Base-by-base conservation (phyloP, 805 yeast species). In the Candida fluviatilis region DNA sequence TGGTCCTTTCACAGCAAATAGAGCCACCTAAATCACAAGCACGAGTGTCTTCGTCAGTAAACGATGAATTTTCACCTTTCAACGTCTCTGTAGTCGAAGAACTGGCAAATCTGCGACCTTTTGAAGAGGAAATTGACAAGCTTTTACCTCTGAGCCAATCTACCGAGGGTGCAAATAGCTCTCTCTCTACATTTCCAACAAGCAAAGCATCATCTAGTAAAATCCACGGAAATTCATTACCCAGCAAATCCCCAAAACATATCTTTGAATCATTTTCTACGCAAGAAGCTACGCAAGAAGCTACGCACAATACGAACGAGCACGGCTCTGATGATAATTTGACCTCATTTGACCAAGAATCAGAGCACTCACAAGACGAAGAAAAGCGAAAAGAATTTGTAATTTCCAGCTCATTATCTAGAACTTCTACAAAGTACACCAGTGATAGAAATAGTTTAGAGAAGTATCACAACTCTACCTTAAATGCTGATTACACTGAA, bases 401-500 rank as follows among this genome's bases (percentile, higher is more conserved):
- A 21, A 21, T 21, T 6, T 6, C 24, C 6, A 21, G 24, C 10
- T 10, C 24, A 21, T 6, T 6, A 6, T 21, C 10, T 6, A 10
- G 10, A 6, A 21, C 24, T 10, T 6, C 24, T 10, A 10, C 8
- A 21, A 21, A 21, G 10, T 6, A 21, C 10, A 21, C 10, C 10
- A 21, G 8, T 10, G 10, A 21, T 21, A 21, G 24, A 10, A 6
- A 21, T 10, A 21, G 24, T 10, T 21, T 21, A 10, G 24, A 21
- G 6, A 21, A 10, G 10, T 28, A 36, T 12, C 36, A 42, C 24
- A 34, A 31, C 21, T 35, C 43, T 4, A 39, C 41, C 5, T 11
- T 33, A 12, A 15, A 31, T 23, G 18, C 35, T 11, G 48, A 45
- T 27, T 31, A 29, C 10, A 38, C 47, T 3, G 35, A 18, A 5